A percentile compares a stretch with the other conserved stretches of the same genome.
Conservation (phyloP, 2,329 filamentous ascomycete genomes). For the Penicillium sp. region DNA sequence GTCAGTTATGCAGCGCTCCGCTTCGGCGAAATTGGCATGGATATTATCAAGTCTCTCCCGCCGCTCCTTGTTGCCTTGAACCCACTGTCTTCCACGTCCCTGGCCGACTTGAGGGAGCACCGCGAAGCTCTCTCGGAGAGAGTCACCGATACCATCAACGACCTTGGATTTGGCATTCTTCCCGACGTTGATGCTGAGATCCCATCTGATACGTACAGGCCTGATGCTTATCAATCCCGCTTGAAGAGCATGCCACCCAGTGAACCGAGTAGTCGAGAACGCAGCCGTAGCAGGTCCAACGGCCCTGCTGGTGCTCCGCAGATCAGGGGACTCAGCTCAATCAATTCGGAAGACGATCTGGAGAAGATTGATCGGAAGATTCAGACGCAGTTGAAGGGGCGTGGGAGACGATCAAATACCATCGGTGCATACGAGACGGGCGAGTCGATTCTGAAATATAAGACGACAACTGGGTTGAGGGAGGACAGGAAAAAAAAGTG, state of each 20-base stretch:
- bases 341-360: slow-evolving; percentile 64
- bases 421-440: slow-evolving; percentile 17
- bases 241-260: slow-evolving; percentile 25
- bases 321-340: slow-evolving; percentile 62
- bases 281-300: slow-evolving; percentile 63
- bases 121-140: slow-evolving; percentile 69
- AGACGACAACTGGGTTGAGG: slow-evolving; percentile 3
- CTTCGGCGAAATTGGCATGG: slow-evolving; percentile 93
- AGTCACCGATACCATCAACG: slow-evolving; percentile 86
- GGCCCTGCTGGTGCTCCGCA: slow-evolving; percentile 50
- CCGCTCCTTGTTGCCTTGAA: slow-evolving; percentile 77
- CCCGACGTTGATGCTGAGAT: slow-evolving; percentile 80
- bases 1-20: slow-evolving; percentile 87
- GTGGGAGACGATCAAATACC: slow-evolving; percentile 44
- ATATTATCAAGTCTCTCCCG: slow-evolving; percentile 86
- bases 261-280: slow-evolving; percentile 56
- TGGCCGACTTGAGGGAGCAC: slow-evolving; percentile 66
- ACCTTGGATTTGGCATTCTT: slow-evolving; percentile 87
- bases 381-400: slow-evolving; percentile 66
- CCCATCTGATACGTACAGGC: slow-evolving; percentile 47
- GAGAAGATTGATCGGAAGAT: slow-evolving; percentile 80
- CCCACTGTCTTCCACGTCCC: slow-evolving; percentile 74
- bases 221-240: slow-evolving; percentile 24
- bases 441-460: slow-evolving; percentile 20
- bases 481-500: slow-evolving; percentile 16